phyloP scores from a whole-genome alignment of 164 flowering plant genomes.

The grape (Vitis vinifera) region ASM3070453v1 NC_081810.1:21001-21500 shows the following conservation, averaged over 20 bases:
- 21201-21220: slow-evolving; percentile 92
- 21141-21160: slow-evolving; percentile 88
- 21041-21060: background rate
- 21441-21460: slow-evolving; percentile 85
- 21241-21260: slow-evolving; percentile 90
- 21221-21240: slow-evolving; percentile 84
- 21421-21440: slow-evolving; percentile 91
- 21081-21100: background rate
- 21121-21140: slow-evolving; percentile 99
- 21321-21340: slow-evolving; percentile 88
- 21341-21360: slow-evolving; percentile 90
- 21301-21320: slow-evolving; percentile 92
- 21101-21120: slow-evolving; percentile 58
- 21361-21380: slow-evolving; percentile 77
- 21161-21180: slow-evolving; percentile 96
- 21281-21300: slow-evolving; percentile 75
- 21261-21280: slow-evolving; percentile 88
- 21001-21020: no score
- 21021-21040: background rate
- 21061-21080: no score
- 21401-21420: slow-evolving; percentile 98
- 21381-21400: slow-evolving; percentile 90
- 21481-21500: slow-evolving; percentile 22
- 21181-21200: slow-evolving; percentile 99
- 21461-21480: slow-evolving; percentile 81